Base-by-base conservation (phyloP, 257 asterid genomes). In the Przewalskia tangutica region DNA sequence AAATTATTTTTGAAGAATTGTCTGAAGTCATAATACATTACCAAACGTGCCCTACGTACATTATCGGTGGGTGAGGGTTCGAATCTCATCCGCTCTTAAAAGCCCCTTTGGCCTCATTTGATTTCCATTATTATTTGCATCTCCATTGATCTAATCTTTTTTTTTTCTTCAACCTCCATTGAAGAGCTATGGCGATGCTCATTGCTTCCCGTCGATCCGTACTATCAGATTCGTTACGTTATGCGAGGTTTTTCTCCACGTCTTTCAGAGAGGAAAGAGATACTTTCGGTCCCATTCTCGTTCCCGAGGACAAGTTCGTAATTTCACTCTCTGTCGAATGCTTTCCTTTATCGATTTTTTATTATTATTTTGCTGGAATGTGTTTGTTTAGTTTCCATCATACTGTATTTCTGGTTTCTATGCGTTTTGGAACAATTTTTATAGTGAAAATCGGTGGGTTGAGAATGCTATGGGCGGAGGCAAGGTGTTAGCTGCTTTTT, bases 201-300 rank as follows among this genome's bases (percentile, higher is more conserved):
- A 4, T 32, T 11, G 71, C 71, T 2, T 32, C 71, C 71, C 71
- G 20, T 64, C 71, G 2, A 64, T 27, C 1, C 1, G 2, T 10
- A 59, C 1, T 59, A 18, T 59, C 34, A 59, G 7, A 59, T 59
- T 18, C 36, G 14, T 59, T 18, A 13, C 6, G 44, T 63, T 12
- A 6, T 64, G 17, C 46, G 5, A 32, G 71, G 18, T 64, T 64
- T 64, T 64, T 32, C 71, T 64, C 71, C 6, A 80, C 89, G 7
- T 86, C 95, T 10, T 93, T 89, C 75, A 88, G 99, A 83, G 98
- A 94, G 85, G 99, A 95, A 83, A 85, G 89, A 68, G 99, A 93
- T 81, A 93, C 98, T 18, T 95, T 95, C 83, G 97, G 97, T 59
- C 97, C 96, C 71, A 93, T 93, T 88, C 93, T 85, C 77, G 99